phyloP scores from a whole-genome alignment of 2,329 filamentous ascomycete genomes.

The Stagonosporopsis vannaccii region DNA sequence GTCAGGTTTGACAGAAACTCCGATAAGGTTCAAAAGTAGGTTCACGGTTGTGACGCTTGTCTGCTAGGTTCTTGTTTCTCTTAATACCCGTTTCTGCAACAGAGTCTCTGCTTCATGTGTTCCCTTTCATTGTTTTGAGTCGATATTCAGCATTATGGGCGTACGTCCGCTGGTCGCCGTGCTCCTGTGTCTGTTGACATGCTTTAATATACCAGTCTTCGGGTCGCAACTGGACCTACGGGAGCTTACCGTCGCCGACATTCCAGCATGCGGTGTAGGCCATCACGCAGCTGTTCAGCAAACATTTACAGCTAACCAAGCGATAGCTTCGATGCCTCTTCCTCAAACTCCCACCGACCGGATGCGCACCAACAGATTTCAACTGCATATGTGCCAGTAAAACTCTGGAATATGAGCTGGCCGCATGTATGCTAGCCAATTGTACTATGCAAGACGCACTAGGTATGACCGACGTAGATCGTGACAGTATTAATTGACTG shows the following conservation, averaged over 20 bases:
- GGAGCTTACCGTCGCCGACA: slow-evolving; percentile 17
- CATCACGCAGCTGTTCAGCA: too few species aligned
- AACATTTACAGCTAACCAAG: not conserved
- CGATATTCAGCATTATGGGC: slow-evolving; percentile 4
- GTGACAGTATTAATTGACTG: not conserved
- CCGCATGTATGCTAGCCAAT: slow-evolving; percentile 35
- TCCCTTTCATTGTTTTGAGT: not conserved
- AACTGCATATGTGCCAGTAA: slow-evolving; percentile 26
- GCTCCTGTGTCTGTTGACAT: slow-evolving; percentile 9
- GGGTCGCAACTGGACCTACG: slow-evolving; percentile 1
- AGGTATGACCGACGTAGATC: slow-evolving; percentile 15
- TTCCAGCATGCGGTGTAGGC: slow-evolving; percentile 25
- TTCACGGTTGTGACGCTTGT: not conserved
- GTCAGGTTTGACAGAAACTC: not conserved
- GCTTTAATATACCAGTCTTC: not conserved
- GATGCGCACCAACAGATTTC: slow-evolving; percentile 24
- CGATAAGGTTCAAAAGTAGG: slow-evolving; percentile 2
- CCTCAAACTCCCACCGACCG: slow-evolving; percentile 18
- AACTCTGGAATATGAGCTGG: slow-evolving; percentile 15
- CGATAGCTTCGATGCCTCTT: slow-evolving; percentile 22
- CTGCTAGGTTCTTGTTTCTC: not conserved
- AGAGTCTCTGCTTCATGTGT: not conserved
- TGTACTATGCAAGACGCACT: slow-evolving; percentile 37
- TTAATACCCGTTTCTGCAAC: not conserved
- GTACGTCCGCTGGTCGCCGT: slow-evolving; percentile 8